Base-by-base conservation (phyloP, 2,329 filamentous ascomycete genomes). In the Dactylellina cionopaga region DNA sequence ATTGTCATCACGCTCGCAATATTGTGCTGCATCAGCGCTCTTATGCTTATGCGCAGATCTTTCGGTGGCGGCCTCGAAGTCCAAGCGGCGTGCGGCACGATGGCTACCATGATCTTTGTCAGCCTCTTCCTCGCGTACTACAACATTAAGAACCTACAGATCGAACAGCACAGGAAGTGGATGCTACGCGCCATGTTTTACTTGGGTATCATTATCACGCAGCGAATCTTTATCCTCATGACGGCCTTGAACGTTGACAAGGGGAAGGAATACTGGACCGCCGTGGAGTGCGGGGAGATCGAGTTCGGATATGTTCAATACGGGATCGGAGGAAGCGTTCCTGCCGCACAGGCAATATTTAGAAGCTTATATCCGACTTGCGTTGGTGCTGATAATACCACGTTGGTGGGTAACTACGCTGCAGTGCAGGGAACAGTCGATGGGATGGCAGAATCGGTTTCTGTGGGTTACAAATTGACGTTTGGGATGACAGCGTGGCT, bases 131-230 rank as follows among this genome's bases (percentile, higher is more conserved):
- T 88, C 43, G 84, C 86, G 0, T 83, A 83, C 29, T 80, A 84
- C 77, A 88, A 88, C 73, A 84, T 89, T 77, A 88, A 85, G 77
- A 80, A 81, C 1, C 78, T 88, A 1, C 86, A 88, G 76, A 86
- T 90, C 51, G 86, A 88, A 29, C 84, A 88, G 75, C 87, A 89
- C 71, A 82, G 87, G 0, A 85, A 85, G 1, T 89, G 86, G 87
- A 89, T 89, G 87, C 76, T 89, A 27, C 78, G 87, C 19, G 81
- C 83, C 5, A 85, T 84, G 84, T 79, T 84, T 37, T 83, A 83
- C 51, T 69, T 78, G 65, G 75, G 63, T 9, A 76, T 68, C 33
- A 78, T 79, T 60, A 77, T 79, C 41, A 79, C 78, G 10, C 68
- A 75, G n/a, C 65, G 77, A 17, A 63, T 78, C n/a, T 75, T 78